Evolutionary conservation across 176 grass and related monocot species (phyloP), one percentile per base, ranked within the genome.

Genomic region (Carex myosuroides): DNA sequence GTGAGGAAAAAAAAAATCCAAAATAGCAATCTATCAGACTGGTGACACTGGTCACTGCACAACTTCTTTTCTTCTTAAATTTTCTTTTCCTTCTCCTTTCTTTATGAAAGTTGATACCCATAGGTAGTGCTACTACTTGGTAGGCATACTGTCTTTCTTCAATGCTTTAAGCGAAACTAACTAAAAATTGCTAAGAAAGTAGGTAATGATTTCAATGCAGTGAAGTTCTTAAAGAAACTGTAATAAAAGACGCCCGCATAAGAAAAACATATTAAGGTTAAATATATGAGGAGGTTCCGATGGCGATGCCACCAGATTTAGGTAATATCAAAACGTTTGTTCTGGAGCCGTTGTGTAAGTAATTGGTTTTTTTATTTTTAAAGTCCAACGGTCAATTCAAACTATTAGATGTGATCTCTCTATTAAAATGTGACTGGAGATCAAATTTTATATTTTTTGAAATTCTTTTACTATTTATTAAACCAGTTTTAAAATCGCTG

Each of bases 11-110:
- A 75, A 29, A 67, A 65, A 53, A 29, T 65, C 37, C n/a, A 53
- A 83, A 82, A 53, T 53, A 64, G 58, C 17, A 81, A 83, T 83
- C 60, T 66, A 67, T 65, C 63, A 65, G 41, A 65, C 80, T 83
- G 80, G 12, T 83, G 11, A 82, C 58, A 66, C 58, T 82, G 79
- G 59, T 46, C 42, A 50, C 22, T 24, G 50, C 33, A 77, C 73
- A 77, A 24, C 50, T 69, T 77, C 11, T 22, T 54, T 50, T 55
- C n/a, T 50, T 56, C 50, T 55, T 77, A 77, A 56, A 77, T 54
- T 16, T 26, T 77, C 10, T 50, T 56, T 71, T 70, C 35, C 66
- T 71, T 77, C 5, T 77, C 46, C 32, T 8, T 77, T 32, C 50
- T 77, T 32, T 77, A 26, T 33, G 48, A 77, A 56, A 77, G 73